Percentiles rank a stretch among this genome's conserved stretches.
Conservation (phyloP, 164 flowering plant genomes). For the grape (Vitis vinifera) region ASM3070453v1 NC_081818.1:25635001-25635500, state of each 20-base stretch:
- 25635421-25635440: slow-evolving; percentile 25
- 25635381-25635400: background rate
- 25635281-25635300: slow-evolving; percentile 99
- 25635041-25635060: too few relatives aligned
- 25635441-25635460: slow-evolving; percentile 99
- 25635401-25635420: background rate
- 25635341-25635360: slow-evolving; percentile 91
- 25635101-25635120: too few relatives aligned
- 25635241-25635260: slow-evolving; percentile 59
- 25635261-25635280: slow-evolving; percentile 99
- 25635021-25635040: too few relatives aligned
- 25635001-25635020: too few relatives aligned
- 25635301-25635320: slow-evolving; percentile 99
- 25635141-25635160: too few relatives aligned
- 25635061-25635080: too few relatives aligned
- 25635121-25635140: too few relatives aligned
- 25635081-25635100: too few relatives aligned
- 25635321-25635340: slow-evolving; percentile 99
- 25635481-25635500: slow-evolving; percentile 96
- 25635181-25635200: too few relatives aligned
- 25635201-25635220: too few relatives aligned
- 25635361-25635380: background rate
- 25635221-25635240: background rate
- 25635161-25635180: too few relatives aligned
- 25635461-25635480: slow-evolving; percentile 98